These are phyloP conservation scores for Calycina herbarum DNA, from an alignment of 2,329 filamentous ascomycete species.

Conservation along the genomic window DNA sequence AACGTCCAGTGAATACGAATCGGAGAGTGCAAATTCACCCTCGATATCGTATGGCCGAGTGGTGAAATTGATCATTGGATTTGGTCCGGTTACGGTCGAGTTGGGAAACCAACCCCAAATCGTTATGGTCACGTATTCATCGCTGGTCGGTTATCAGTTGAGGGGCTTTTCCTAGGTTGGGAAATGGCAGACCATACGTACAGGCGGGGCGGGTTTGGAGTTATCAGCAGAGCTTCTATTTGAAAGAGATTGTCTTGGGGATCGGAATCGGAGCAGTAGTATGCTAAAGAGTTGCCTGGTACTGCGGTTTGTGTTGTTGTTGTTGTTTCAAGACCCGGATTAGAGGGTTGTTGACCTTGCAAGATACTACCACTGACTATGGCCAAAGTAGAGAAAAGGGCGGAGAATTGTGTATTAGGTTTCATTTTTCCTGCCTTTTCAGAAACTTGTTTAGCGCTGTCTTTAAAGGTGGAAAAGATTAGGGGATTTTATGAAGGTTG, in stretches of 20 bases:
- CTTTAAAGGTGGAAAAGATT: too few relatives aligned
- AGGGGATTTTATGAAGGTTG: too few relatives aligned
- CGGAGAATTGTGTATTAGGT: not conserved
- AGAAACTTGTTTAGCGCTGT: not conserved
- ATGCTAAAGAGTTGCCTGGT: not conserved
- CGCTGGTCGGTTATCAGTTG: not conserved
- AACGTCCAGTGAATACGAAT: not conserved
- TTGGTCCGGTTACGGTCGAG: not conserved
- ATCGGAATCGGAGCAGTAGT: not conserved
- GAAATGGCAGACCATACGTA: not conserved
- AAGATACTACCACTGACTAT: not conserved
- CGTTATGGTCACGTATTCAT: not conserved
- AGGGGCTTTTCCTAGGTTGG: not conserved
- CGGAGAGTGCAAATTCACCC: not conserved
- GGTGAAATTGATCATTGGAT: not conserved
- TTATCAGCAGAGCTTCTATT: not conserved
- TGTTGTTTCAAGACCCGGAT: not conserved
- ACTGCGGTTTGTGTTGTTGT: not conserved
- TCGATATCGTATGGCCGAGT: not conserved
- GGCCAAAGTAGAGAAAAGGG: not conserved
- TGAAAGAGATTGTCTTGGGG: not conserved
- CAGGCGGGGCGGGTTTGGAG: not conserved
- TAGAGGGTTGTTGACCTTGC: not conserved
- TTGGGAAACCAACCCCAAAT: not conserved
- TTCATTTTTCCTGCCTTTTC: not conserved